Evolutionary conservation across 352 stramenopile species (phyloP).

Genomic region (Pilasporangium apinafurcum): DNA sequence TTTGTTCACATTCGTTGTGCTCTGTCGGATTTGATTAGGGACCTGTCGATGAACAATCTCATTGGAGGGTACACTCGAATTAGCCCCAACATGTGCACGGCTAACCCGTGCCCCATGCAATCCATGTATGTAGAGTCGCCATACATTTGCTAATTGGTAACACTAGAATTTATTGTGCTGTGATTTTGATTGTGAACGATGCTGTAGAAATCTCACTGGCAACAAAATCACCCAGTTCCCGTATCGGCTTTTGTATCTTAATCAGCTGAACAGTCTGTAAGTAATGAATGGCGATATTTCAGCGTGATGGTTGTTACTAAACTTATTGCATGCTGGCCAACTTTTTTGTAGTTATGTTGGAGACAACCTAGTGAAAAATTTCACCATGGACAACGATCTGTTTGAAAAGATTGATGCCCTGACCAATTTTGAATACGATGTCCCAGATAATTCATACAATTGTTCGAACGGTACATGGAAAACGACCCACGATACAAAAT

Average conservation of each 20-base stretch:
- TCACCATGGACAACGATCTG: constrained; percentile 27
- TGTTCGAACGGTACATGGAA: constrained; percentile 34
- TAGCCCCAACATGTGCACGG: constrained; percentile 36
- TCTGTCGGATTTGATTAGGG: constrained; percentile 5
- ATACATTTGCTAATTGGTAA: too few relatives aligned
- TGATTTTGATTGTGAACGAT: too few relatives aligned
- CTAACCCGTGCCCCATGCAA: constrained; percentile 35
- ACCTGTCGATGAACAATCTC: constrained; percentile 44
- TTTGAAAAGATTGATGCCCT: constrained; percentile 32
- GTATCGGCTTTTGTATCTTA: constrained; percentile 39
- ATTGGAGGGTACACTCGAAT: constrained; percentile 35
- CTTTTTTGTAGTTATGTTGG: constrained; percentile 20
- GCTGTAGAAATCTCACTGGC: constrained; percentile 29
- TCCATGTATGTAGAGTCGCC: constrained; percentile 33
- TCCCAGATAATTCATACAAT: constrained; percentile 15
- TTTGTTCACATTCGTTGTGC: not conserved
- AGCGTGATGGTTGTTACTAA: constrained; percentile 1
- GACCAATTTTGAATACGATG: constrained; percentile 36
- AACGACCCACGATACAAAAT: constrained; percentile 21
- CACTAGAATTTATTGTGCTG: too few relatives aligned
- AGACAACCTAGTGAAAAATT: constrained; percentile 40
- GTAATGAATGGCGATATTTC: constrained; percentile 2
- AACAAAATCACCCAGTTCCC: constrained; percentile 31
- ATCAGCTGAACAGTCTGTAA: constrained; percentile 35
- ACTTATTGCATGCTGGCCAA: not conserved